Evolutionary conservation across 345 rosid genomes (phyloP).

Genomic region (Camelina laxa): DNA sequence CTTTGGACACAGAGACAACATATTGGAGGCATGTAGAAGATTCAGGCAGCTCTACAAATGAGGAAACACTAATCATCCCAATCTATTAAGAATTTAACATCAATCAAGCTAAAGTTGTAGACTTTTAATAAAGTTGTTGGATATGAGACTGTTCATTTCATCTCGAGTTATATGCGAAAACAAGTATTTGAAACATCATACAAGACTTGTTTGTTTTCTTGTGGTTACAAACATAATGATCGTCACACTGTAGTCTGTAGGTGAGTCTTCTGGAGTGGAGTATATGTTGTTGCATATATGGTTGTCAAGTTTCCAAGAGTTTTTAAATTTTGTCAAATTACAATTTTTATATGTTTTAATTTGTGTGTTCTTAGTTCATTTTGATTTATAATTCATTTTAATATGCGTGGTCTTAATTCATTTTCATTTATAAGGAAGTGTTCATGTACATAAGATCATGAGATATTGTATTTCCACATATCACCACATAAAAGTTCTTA

Average conservation of each 20-base stretch:
- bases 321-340: too few relatives aligned
- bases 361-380: too few relatives aligned
- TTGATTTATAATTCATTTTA: too few relatives aligned
- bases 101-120: background rate
- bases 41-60: slow-evolving; percentile 77
- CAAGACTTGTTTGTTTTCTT: background rate
- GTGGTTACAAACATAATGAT: too few relatives aligned
- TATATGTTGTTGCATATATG: too few relatives aligned
- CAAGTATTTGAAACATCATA: background rate
- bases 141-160: background rate
- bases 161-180: background rate
- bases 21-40: slow-evolving; percentile 85
- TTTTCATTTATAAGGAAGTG: too few relatives aligned
- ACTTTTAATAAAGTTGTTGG: background rate
- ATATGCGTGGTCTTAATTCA: too few relatives aligned
- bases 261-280: too few relatives aligned
- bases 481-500: too few relatives aligned
- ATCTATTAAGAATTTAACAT: background rate
- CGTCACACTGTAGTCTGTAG: background rate
- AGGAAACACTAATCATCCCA: slow-evolving; percentile 6
- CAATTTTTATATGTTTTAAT: too few relatives aligned
- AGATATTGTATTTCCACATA: background rate
- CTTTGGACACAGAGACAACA: slow-evolving; percentile 79
- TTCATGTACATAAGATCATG: too few relatives aligned
- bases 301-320: too few relatives aligned